Evolutionary conservation across 2,329 filamentous ascomycete genomes (phyloP), one percentile per base, ranked within the genome.

Genomic region (Fusarium sp.): DNA sequence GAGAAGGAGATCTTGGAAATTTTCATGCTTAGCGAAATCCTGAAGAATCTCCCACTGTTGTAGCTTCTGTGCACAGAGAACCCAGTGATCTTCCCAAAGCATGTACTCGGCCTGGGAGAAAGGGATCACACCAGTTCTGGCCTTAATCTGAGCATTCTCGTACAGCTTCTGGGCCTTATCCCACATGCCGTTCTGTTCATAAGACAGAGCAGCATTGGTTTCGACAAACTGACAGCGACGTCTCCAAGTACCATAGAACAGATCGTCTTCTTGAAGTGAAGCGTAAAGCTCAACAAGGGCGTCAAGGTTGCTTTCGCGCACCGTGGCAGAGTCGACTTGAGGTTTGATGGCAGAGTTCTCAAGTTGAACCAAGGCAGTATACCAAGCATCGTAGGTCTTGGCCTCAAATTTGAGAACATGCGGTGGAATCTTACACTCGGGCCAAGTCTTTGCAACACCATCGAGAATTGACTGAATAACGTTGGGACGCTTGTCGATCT

Each of bases 61-160:
- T 48, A 99, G 86, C 83, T 99, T 99, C 82, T 98, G 94, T 0
- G 95, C 96, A 80, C 96, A 99, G 53, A 98, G 88, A 44, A 99
- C 91, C 96, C 96, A 99, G 76, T 99, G 97, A 78, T 99, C 96
- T 82, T 99, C 96, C 96, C 96, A 99, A 2, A 99, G 88, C 89
- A 97, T 98, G 82, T 99, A 99, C 81, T 99, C 96, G 35, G 92
- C 94, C 76, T 97, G 93, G 2, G 95, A 97, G 81, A 98, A 98
- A 1, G 96, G 95, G 67, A 98, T 90, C n/a, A 95, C 93, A 55
- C 95, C 96, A 1, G 95, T 98, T 49, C 97, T 90, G 46, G 97
- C 96, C 81, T 98, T 99, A 80, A 99, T 94, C 81, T 99, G 97
- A 1, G 97, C 96, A 60, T 92, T 92, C 81, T 99, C 96, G 80